Evolutionary conservation across 2,329 filamentous ascomycete species (phyloP).

Genomic region (Tetracladium maxilliforme): DNA sequence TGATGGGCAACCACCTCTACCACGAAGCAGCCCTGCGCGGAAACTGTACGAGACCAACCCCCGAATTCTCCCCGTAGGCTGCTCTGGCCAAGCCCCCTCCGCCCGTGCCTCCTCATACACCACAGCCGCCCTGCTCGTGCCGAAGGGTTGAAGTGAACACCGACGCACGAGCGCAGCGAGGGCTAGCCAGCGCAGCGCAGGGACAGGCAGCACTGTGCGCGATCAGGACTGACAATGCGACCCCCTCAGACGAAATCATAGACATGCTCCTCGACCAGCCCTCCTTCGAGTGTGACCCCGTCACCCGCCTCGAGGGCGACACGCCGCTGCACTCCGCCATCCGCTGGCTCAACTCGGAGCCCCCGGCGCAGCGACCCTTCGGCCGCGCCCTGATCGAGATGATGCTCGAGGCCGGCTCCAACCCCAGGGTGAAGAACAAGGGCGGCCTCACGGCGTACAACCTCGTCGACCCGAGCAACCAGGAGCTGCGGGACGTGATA

Average conservation of each 20-base stretch:
- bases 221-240: slow-evolving; percentile 3
- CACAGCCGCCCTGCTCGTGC: too few relatives aligned
- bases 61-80: too few relatives aligned
- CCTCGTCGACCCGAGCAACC: slow-evolving; percentile 59
- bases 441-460: slow-evolving; percentile 57
- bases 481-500: slow-evolving; percentile 44
- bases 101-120: too few relatives aligned
- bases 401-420: slow-evolving; percentile 67
- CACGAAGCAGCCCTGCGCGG: slow-evolving; percentile 79
- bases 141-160: too few relatives aligned
- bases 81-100: too few relatives aligned
- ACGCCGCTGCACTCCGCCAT: slow-evolving; percentile 70
- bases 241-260: slow-evolving; percentile 54
- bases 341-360: slow-evolving; percentile 58
- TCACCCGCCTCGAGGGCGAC: slow-evolving; percentile 56
- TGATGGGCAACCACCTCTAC: slow-evolving; percentile 77
- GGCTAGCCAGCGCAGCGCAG: too few relatives aligned
- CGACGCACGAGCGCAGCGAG: too few relatives aligned
- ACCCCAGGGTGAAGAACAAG: slow-evolving; percentile 52
- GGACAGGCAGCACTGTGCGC: too few relatives aligned
- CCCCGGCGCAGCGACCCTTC: slow-evolving; percentile 45
- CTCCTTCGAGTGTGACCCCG: slow-evolving; percentile 71
- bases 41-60: slow-evolving; percentile 56
- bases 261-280: slow-evolving; percentile 73
- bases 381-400: slow-evolving; percentile 58